Evolutionary conservation across 106 monocot genomes (phyloP), one percentile per base, ranked within the genome.

Genomic region (Allium cepa): DNA sequence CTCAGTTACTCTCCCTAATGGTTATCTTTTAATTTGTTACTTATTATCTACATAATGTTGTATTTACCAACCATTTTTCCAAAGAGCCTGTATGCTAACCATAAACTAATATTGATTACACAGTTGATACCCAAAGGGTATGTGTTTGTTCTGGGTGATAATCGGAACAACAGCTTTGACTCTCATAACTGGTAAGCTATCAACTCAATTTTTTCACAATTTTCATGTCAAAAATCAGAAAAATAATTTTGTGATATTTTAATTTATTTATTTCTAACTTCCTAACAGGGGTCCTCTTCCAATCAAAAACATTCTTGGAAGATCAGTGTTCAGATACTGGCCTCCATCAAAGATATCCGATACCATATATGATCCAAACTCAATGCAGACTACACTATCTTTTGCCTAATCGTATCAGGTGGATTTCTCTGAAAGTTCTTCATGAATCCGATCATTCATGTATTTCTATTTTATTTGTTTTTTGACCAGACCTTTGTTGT

Each of bases 111-210:
- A 36, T 17, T 64, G 49, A 27, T 73, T 76, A 9, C 81, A 73
- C 85, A 99, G 99, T 71, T 84, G 56, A 90, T 99, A 10, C 93
- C 99, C 26, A 70, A 93, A 74, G 93, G 90, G 5, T 93, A 59
- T 68, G 99, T 99, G 11, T 99, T 93, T 76, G 99, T 99, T 46
- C 72, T 99, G 64, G 99, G 99, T 0, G 99, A 99, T 53, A 93
- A 99, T 63, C 69, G 99, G 14, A 99, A 99, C 53, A 79, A 99
- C 73, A 99, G 99, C 69, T 99, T 79, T 50, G 99, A 99, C 66
- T 99, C 99, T 64, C 99, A 99, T 68, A 79, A 85, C 17, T 99
- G 93, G 97, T 99, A 75, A 56, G 62, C 66, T 66, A 36, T 36
- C 36, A 36, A 36, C 36, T 36, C 36, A 36, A 36, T 5, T 0